These are phyloP conservation scores for Trichoderma sp. DNA, from an alignment of 2,329 filamentous ascomycete species.

Conservation along the genomic window DNA sequence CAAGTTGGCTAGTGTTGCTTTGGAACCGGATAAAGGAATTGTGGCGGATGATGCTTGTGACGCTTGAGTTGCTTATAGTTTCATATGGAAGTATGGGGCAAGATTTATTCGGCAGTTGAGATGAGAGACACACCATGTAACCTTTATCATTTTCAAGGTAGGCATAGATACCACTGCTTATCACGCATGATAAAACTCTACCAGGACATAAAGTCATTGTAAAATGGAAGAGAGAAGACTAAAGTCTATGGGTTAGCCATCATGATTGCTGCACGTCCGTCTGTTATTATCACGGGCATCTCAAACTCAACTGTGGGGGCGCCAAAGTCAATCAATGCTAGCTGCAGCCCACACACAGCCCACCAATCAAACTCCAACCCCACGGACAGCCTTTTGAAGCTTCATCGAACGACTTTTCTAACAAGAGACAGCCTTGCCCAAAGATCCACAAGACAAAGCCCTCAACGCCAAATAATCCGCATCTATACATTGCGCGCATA, in stretches of 20 bases:
- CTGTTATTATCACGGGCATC: background rate
- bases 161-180: background rate
- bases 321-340: slow-evolving; percentile 6
- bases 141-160: background rate
- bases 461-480: background rate
- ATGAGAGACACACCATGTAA: background rate
- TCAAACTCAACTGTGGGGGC: background rate
- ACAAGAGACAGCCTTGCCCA: background rate
- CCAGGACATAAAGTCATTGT: background rate
- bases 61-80: background rate
- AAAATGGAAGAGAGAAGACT: background rate
- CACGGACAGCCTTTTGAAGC: background rate
- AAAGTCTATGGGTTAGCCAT: background rate
- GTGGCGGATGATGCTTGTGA: background rate
- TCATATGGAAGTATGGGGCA: background rate
- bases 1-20: background rate
- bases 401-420: slow-evolving; percentile 11
- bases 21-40: background rate
- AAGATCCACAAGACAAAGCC: background rate
- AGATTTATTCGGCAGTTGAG: background rate
- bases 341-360: background rate
- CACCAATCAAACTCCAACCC: slow-evolving; percentile 1
- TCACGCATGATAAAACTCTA: background rate
- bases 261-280: background rate
- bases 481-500: background rate